Conservation (phyloP, 352 stramenopile genomes). For the Blastocystis sp. region DNA sequence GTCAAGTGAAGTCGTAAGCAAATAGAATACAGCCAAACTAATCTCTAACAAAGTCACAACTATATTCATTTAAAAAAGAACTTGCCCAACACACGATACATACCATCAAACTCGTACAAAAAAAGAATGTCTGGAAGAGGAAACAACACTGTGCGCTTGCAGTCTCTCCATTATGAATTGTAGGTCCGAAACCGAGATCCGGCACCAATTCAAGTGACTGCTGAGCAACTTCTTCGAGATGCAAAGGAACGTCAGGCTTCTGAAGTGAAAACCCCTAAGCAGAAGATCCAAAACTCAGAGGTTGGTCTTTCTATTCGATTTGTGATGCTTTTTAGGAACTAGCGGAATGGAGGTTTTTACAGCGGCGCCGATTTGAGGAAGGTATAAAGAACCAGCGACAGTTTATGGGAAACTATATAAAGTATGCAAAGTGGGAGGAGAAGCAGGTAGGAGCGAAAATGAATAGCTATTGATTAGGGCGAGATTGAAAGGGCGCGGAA, state of each 20-base stretch:
- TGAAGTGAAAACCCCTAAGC: slow-evolving; percentile 66
- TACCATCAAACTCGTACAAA: neutral
- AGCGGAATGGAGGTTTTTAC: slow-evolving; percentile 81
- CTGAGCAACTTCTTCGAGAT: slow-evolving; percentile 94
- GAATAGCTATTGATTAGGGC: slow-evolving; percentile 71
- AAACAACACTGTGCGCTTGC: slow-evolving; percentile 13
- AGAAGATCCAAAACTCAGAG: slow-evolving; percentile 57
- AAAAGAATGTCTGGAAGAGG: slow-evolving; percentile 54
- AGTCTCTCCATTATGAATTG: neutral
- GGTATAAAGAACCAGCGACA: slow-evolving; percentile 88
- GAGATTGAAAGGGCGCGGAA: slow-evolving; percentile 90
- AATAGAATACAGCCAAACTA: no score
- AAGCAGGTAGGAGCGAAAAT: slow-evolving; percentile 65
- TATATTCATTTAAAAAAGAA: no score
- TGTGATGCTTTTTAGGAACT: slow-evolving; percentile 84
- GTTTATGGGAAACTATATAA: slow-evolving; percentile 92
- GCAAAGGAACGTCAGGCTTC: slow-evolving; percentile 72
- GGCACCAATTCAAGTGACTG: slow-evolving; percentile 96
- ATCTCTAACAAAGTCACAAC: no score
- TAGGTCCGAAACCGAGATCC: slow-evolving; percentile 94
- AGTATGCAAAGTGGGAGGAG: slow-evolving; percentile 97
- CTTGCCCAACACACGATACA: no score
- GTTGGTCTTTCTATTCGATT: slow-evolving; percentile 70
- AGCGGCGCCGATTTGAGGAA: slow-evolving; percentile 86
- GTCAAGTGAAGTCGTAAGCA: no score